Evolutionary conservation across 169 alveolate genomes (phyloP).

Genomic region (Plasmodium knowlesi): DNA sequence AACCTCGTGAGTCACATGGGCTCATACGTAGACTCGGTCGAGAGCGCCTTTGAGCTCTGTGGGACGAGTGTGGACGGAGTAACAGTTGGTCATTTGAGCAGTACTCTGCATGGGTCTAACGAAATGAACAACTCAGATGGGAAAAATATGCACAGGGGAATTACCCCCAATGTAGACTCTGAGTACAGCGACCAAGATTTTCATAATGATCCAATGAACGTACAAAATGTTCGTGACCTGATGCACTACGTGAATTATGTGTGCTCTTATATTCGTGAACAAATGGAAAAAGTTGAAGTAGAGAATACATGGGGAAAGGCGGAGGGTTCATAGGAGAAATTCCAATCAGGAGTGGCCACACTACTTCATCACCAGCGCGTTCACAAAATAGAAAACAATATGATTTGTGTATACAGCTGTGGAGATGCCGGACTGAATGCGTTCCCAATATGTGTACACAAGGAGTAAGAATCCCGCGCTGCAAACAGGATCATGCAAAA

Average conservation of each 20-base stretch:
- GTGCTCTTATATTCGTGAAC: constrained; percentile 22
- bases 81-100: not conserved
- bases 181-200: not conserved
- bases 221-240: not conserved
- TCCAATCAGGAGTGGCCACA: not conserved
- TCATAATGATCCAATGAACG: not conserved
- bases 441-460: not conserved
- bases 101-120: not conserved
- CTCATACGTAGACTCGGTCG: not conserved
- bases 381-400: not conserved
- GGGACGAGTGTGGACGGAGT: not conserved
- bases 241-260: constrained; percentile 27
- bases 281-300: not conserved
- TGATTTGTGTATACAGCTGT: not conserved
- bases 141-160: not conserved
- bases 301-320: not conserved
- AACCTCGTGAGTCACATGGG: not conserved
- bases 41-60: not conserved
- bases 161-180: not conserved
- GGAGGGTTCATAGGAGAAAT: not conserved
- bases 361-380: not conserved
- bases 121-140: not conserved
- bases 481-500: not conserved
- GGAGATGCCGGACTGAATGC: not conserved
- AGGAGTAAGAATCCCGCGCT: not conserved